Conservation (phyloP, 305 asterid genomes). For the Fraxinus velutina region DNA sequence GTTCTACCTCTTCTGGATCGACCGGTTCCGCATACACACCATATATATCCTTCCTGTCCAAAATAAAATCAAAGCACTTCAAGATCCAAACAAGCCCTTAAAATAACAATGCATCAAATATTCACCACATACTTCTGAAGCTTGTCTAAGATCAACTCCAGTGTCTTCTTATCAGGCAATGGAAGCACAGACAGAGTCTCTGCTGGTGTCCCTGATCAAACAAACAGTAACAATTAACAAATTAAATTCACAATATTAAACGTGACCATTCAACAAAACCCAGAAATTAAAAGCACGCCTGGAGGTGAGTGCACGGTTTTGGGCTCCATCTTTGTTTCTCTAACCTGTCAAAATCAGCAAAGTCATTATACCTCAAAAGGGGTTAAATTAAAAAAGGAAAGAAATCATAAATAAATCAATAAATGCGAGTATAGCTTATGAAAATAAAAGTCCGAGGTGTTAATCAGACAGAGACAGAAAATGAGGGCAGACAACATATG, state of each 20-base stretch:
- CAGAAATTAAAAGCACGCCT: conserved; percentile 41
- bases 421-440: conserved; percentile 28
- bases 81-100: conserved; percentile 21
- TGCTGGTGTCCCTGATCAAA: conserved; percentile 59
- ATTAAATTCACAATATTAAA: conserved; percentile 3
- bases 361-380: conserved; percentile 27
- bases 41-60: conserved; percentile 88
- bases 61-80: conserved; percentile 29
- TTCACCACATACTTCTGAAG: conserved; percentile 75
- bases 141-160: conserved; percentile 85
- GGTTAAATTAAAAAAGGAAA: conserved; percentile 25
- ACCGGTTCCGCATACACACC: conserved; percentile 97
- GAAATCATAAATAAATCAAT: conserved; percentile 28
- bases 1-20: conserved; percentile 92
- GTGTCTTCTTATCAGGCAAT: conserved; percentile 71
- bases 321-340: conserved; percentile 44
- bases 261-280: not conserved
- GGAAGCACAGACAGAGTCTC: conserved; percentile 43
- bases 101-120: conserved; percentile 17
- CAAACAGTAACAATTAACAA: conserved; percentile 22
- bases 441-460: conserved; percentile 43
- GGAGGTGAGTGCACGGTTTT: conserved; percentile 56
- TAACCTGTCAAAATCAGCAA: conserved; percentile 60
- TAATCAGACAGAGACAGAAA: conserved; percentile 48
- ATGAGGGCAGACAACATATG: conserved; percentile 39